These are phyloP conservation scores for Thraustochytrium sp. DNA, from an alignment of 352 stramenopile genomes.

Conservation along the genomic window DNA sequence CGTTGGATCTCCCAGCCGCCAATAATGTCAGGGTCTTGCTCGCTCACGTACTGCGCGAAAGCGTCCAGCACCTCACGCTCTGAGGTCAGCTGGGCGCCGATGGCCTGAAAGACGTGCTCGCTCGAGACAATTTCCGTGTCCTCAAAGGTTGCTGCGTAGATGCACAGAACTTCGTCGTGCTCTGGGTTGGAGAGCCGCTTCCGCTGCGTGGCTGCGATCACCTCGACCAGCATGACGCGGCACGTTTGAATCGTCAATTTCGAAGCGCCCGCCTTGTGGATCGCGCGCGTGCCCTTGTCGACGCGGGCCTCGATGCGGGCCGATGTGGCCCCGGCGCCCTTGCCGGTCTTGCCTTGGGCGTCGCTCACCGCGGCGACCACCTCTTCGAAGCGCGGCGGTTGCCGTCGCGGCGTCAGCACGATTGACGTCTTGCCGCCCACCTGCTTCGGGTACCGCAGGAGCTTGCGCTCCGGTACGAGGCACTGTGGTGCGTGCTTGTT, in stretches of 20 bases:
- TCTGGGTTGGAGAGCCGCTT: constrained; percentile 11
- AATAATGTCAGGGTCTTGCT: constrained; percentile 79
- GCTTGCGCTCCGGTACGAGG: not conserved
- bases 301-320: not conserved
- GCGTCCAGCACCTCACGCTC: constrained; percentile 62
- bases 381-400: not conserved
- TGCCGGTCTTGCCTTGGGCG: no score
- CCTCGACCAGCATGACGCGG: constrained; percentile 30
- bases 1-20: constrained; percentile 77
- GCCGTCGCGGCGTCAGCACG: not conserved
- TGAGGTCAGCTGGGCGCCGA: constrained; percentile 42
- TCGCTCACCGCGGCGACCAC: not conserved
- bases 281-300: constrained; percentile 7
- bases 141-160: constrained; percentile 11
- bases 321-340: not conserved
- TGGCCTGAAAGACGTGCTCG: constrained; percentile 13
- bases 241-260: not conserved
- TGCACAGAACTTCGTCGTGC: constrained; percentile 26
- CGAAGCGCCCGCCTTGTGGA: not conserved
- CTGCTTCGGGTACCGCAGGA: not conserved
- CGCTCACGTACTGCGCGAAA: constrained; percentile 59
- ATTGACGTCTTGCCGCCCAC: not conserved
- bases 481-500: not conserved
- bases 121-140: not conserved
- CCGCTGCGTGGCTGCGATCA: constrained; percentile 3